phyloP scores from a whole-genome alignment of 352 stramenopile species.

The Phytophthora constricta region DNA sequence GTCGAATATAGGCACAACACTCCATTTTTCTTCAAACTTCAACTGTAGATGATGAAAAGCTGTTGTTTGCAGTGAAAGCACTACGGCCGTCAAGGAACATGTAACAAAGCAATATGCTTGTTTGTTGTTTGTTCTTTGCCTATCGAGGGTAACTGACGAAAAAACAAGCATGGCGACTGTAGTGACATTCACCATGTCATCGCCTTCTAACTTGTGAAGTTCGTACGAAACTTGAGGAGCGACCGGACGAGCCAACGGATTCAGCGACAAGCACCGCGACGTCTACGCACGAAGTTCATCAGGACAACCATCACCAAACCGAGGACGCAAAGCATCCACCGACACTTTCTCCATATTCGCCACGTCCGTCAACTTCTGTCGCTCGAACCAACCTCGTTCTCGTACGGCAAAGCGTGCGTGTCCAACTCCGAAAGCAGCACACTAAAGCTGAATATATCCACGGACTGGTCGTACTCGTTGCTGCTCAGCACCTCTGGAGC shows the following conservation, averaged over 20 bases:
- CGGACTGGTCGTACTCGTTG: slow-evolving; percentile 44
- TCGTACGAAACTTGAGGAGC: slow-evolving; percentile 50
- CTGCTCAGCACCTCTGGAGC: slow-evolving; percentile 71
- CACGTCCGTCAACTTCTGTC: slow-evolving; percentile 42
- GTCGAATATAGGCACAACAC: no score
- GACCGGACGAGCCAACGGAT: slow-evolving; percentile 37
- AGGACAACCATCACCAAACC: slow-evolving; percentile 7
- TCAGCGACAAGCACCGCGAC: slow-evolving; percentile 37
- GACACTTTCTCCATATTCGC: slow-evolving; percentile 48
- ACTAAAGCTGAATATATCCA: slow-evolving; percentile 65
- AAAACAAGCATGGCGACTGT: no score
- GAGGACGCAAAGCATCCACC: slow-evolving; percentile 26
- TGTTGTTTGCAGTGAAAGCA: no score
- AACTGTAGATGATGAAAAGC: no score
- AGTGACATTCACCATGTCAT: no score
- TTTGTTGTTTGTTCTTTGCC: no score
- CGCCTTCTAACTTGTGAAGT: no score
- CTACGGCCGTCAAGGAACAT: no score
- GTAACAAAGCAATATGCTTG: no score
- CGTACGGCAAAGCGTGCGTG: slow-evolving; percentile 58
- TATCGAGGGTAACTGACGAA: no score
- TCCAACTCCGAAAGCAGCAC: slow-evolving; percentile 71
- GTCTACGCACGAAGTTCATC: slow-evolving; percentile 36
- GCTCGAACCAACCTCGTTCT: slow-evolving; percentile 25
- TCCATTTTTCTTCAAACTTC: no score